Evolutionary conservation across 2,329 filamentous ascomycete species (phyloP).

Genomic region (Orbilia oligospora): DNA sequence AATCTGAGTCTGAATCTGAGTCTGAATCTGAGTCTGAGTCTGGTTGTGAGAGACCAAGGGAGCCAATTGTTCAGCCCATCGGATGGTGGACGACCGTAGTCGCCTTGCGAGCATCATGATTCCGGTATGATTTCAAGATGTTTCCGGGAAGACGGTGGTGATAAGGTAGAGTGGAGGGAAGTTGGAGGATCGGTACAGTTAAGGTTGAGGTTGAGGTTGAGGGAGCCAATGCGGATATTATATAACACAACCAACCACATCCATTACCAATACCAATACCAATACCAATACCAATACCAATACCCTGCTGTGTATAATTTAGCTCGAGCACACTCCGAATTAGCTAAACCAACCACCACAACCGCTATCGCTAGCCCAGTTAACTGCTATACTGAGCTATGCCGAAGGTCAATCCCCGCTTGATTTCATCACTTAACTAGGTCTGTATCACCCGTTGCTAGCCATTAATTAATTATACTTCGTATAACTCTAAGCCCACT

Average conservation of each 20-base stretch:
- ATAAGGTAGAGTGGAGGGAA: neutral
- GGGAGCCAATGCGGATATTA: neutral
- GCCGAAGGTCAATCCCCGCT: too few relatives aligned
- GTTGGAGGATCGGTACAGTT: neutral
- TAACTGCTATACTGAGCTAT: too few relatives aligned
- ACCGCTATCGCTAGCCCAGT: too few relatives aligned
- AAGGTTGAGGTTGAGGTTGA: neutral
- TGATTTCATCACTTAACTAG: too few relatives aligned
- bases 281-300: too few relatives aligned
- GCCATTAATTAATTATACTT: too few relatives aligned
- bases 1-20: neutral
- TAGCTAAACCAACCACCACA: too few relatives aligned
- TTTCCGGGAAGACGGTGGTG: neutral
- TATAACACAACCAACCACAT: neutral
- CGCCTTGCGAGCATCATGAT: conserved; percentile 40
- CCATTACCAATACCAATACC: neutral
- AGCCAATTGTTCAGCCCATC: conserved; percentile 42
- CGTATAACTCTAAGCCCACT: neutral
- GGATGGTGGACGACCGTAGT: conserved; percentile 36
- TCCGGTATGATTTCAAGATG: too few relatives aligned
- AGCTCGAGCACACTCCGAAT: too few relatives aligned
- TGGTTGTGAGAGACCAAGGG: neutral
- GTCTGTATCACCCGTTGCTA: neutral
- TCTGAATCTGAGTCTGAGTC: neutral
- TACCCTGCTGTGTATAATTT: too few relatives aligned